phyloP scores from a whole-genome alignment of 441 rosid species.

The Lepidium campestre region DNA sequence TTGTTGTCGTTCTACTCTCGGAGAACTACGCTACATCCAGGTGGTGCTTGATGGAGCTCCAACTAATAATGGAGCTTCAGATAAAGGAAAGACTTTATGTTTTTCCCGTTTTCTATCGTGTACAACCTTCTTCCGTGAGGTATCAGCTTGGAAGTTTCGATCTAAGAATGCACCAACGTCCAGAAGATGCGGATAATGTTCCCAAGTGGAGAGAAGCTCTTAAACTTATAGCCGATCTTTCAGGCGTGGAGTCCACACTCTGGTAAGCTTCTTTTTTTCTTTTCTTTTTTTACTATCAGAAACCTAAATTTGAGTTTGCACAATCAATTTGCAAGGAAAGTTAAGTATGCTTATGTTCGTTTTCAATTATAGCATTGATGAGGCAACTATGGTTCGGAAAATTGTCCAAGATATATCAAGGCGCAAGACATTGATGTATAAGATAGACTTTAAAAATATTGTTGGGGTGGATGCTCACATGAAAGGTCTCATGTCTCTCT shows the following conservation, averaged over 20 bases:
- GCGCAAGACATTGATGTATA: not conserved
- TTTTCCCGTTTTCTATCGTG: conserved; percentile 6
- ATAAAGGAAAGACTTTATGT: not conserved
- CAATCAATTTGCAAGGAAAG: not conserved
- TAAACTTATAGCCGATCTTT: not conserved
- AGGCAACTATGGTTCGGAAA: conserved; percentile 13
- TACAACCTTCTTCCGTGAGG: conserved; percentile 14
- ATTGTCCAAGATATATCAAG: conserved; percentile 8
- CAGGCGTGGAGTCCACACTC: not conserved
- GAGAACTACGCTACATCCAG: conserved; percentile 7
- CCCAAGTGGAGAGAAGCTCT: conserved; percentile 14
- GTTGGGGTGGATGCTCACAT: conserved; percentile 17
- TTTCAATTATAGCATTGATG: conserved; percentile 8
- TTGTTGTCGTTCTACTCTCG: not conserved
- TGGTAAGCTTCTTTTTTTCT: not conserved
- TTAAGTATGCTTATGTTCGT: not conserved
- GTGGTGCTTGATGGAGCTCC: conserved; percentile 23
- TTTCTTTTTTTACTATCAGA: not conserved
- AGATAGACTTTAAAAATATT: not conserved
- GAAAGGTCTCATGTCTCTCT: not conserved
- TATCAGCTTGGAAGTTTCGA: not conserved
- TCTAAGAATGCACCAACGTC: not conserved
- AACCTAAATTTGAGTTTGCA: not conserved
- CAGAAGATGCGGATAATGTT: not conserved
- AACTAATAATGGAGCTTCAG: not conserved